Evolutionary conservation across 1,284 basidiomycete genomes (phyloP).

Genomic region (Gymnopus androsaceus): DNA sequence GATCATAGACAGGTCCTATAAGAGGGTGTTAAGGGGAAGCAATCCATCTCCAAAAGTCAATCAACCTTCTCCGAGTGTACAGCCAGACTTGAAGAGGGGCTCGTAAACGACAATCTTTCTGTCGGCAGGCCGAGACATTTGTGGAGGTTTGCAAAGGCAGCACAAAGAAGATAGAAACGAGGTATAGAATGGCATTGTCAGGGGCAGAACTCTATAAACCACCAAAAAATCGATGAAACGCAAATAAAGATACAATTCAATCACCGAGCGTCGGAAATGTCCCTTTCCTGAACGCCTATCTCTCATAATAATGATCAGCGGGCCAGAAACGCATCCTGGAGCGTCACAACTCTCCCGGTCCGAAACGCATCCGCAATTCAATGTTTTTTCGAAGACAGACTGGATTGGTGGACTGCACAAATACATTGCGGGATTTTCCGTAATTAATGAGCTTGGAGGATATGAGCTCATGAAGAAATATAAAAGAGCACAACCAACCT

Average conservation of each 20-base stretch:
- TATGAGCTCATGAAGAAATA: slow-evolving; percentile 28
- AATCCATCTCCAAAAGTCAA: background rate
- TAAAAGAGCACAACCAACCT: slow-evolving; percentile 48
- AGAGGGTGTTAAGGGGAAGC: background rate
- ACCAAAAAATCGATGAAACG: background rate
- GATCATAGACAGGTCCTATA: slow-evolving; percentile 64
- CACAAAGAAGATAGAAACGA: slow-evolving; percentile 7
- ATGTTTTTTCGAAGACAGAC: slow-evolving; percentile 3
- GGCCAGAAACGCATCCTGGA: slow-evolving; percentile 10
- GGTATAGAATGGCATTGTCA: slow-evolving; percentile 2
- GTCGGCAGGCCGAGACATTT: slow-evolving; percentile 9
- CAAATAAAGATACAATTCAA: slow-evolving; percentile 7
- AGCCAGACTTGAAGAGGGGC: slow-evolving; percentile 58
- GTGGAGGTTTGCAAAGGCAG: slow-evolving; percentile 2
- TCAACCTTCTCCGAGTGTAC: slow-evolving; percentile 65
- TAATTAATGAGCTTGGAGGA: slow-evolving; percentile 17
- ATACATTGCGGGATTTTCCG: slow-evolving; percentile 9
- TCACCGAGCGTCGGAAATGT: slow-evolving; percentile 13
- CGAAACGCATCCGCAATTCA: slow-evolving; percentile 3
- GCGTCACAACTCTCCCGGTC: slow-evolving; percentile 6
- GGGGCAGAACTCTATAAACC: background rate
- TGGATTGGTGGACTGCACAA: slow-evolving; percentile 3
- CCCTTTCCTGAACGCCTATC: slow-evolving; percentile 8
- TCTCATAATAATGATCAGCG: slow-evolving; percentile 10
- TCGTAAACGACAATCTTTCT: slow-evolving; percentile 36